A percentile compares a stretch with the other conserved stretches of the same genome.
These are phyloP conservation scores for Ceratocystis eucalypticola DNA, from an alignment of 2,329 filamentous ascomycete species.

Conservation along the genomic window DNA sequence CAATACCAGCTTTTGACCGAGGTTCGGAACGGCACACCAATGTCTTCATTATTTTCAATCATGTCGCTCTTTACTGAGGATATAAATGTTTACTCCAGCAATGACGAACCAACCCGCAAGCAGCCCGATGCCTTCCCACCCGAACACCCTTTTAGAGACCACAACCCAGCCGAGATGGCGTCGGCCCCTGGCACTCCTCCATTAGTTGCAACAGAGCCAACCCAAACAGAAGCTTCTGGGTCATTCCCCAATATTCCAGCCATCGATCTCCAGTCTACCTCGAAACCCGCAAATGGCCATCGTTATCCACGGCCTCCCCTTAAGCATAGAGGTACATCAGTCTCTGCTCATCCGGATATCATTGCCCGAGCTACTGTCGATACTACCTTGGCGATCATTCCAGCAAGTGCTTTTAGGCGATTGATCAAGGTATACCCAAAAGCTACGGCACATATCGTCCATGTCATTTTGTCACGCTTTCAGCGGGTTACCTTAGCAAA, in stretches of 20 bases:
- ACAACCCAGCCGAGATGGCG: not conserved
- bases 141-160: not conserved
- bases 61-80: conserved; percentile 95
- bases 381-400: conserved; percentile 96
- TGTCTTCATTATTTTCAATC: conserved; percentile 97
- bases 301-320: conserved; percentile 2
- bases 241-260: conserved; percentile 20
- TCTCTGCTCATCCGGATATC: conserved; percentile 89
- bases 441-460: conserved; percentile 91
- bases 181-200: conserved; percentile 18
- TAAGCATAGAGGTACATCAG: conserved; percentile 35
- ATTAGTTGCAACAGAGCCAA: not conserved
- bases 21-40: conserved; percentile 92
- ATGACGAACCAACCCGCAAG: conserved; percentile 32
- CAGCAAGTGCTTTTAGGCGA: conserved; percentile 84
- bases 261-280: conserved; percentile 11
- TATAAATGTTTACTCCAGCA: conserved; percentile 63
- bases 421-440: conserved; percentile 90
- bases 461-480: conserved; percentile 88
- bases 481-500: conserved; percentile 91
- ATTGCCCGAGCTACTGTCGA: conserved; percentile 92
- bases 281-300: not conserved
- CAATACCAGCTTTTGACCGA: conserved; percentile 92
- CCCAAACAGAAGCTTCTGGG: conserved; percentile 1
- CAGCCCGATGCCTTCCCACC: conserved; percentile 6